These are phyloP conservation scores for Botrytis byssoidea DNA, from an alignment of 2,329 filamentous ascomycete genomes.

Conservation along the genomic window DNA sequence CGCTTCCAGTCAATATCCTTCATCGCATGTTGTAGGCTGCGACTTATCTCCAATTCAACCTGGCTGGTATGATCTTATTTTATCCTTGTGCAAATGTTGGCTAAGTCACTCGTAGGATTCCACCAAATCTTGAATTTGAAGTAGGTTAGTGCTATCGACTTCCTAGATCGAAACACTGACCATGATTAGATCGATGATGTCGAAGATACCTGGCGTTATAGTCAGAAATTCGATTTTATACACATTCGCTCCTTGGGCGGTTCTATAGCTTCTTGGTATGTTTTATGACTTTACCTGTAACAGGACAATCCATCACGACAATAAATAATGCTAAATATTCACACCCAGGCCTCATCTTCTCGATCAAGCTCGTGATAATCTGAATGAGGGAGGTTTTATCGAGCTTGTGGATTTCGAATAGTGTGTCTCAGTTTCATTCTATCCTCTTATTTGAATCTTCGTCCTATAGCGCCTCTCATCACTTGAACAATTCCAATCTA, in stretches of 20 bases:
- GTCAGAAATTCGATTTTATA: slow-evolving; percentile 21
- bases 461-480: too few relatives aligned
- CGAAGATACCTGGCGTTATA: slow-evolving; percentile 36
- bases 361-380: slow-evolving; percentile 27
- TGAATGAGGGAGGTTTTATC: slow-evolving; percentile 33
- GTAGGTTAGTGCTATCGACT: slow-evolving; percentile 11
- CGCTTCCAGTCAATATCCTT: slow-evolving; percentile 35
- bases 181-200: slow-evolving; percentile 36
- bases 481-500: background rate
- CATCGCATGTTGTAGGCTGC: slow-evolving; percentile 30
- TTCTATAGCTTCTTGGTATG: slow-evolving; percentile 43
- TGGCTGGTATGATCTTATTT: slow-evolving; percentile 25
- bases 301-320: background rate
- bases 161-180: background rate
- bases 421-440: slow-evolving; percentile 21
- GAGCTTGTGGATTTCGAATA: slow-evolving; percentile 33
- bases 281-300: slow-evolving; percentile 15
- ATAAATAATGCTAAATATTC: background rate
- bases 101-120: slow-evolving; percentile 26
- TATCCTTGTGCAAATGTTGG: background rate
- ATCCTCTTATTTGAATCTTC: background rate
- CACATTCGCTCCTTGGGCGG: slow-evolving; percentile 21
- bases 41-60: slow-evolving; percentile 36
- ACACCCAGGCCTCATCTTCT: slow-evolving; percentile 33
- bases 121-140: slow-evolving; percentile 37